Evolutionary conservation across 805 yeast genomes (phyloP), one percentile per base, ranked within the genome.

Genomic region (Metschnikowia borealis): DNA sequence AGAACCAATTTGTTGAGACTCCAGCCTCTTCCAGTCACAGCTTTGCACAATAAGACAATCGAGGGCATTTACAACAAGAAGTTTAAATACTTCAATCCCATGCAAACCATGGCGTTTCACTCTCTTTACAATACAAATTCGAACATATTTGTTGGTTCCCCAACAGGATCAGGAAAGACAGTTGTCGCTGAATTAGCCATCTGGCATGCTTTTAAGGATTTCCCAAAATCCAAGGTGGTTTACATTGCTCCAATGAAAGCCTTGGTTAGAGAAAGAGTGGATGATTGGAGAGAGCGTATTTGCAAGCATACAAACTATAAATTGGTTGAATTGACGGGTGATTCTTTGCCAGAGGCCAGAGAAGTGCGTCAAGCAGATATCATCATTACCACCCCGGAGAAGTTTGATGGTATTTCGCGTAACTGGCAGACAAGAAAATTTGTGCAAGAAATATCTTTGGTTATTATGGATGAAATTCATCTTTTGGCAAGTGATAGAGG

Each of bases 141-240:
- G 1, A 87, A 87, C 64, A 91, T 86, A 0, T 87, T 94, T 66
- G 88, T 94, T 41, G 99, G 99, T 8, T 90, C 98, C 0, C 99
- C 99, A 2, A 94, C 99, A 2, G 99, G 99, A 21, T 92, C 97
- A 0, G 99, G 99, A 58, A 94, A 94, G 67, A 94, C 99, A 0
- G 86, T 94, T 33, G 98, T 95, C 29, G 96, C 98, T 0, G 99
- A 94, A 63, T 69, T 94, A 49, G 98, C 98, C 0, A 88, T 94
- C 14, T 94, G 98, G 97, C 92, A 90, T 64, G 97, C 99, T 0
- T 87, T 92, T 65, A 81, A 78, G 42, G 85, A 87, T 43, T 83
- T 77, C 51, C 97, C 97, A 0, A 81, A 84, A 10, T 81, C 89
- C 1, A 90, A 90, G 58, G 77, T 88, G 23, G 92, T 87, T 6